Base-by-base conservation (phyloP, 139 green algal species). In the Raphidocelis subcapitata region DNA sequence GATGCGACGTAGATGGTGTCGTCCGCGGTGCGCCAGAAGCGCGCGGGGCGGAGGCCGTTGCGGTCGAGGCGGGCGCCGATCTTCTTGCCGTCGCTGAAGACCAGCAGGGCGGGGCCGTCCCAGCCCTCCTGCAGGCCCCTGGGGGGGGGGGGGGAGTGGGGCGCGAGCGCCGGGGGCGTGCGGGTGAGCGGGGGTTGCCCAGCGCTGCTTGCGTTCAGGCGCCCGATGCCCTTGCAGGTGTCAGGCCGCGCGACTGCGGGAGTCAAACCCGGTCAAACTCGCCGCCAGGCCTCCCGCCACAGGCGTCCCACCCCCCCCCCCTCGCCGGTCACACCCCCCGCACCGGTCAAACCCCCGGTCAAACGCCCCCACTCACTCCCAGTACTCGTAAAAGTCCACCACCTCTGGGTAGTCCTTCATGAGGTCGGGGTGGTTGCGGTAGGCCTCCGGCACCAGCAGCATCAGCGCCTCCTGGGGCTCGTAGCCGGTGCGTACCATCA, bases 51-150 rank as follows among this genome's bases (percentile, higher is more conserved):
- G 72, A 99, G 87, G 59, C 96, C 96, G 82, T 99, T 99, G 74
- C 96, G 88, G 85, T 99, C 96, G 59, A 99, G 89, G 31, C 90
- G 86, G 5, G 92, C 92, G 18, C 95, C 94, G 41, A 99, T 85
- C 61, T 89, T 89, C 67, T 90, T 89, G 69, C 95, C 95, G 70
- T 98, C 95, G 36, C 79, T 92, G 85, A 99, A 99, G 31, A 99
- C 94, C 31, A 99, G 86, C 62, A 99, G 92, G 3, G 96, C 96
- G 44, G 96, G 96, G 36, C 96, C 96, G 73, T 99, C 96, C 96
- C 96, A 99, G 61, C 94, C 94, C 85, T 99, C 96, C 85, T 99
- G 97, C 75, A 98, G 87, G 44, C 95, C 95, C 82, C 41, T 49
- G 41, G 12, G 41, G 41, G 41, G 41, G 41, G 41, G 8, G 12